Base-by-base conservation (phyloP, 2,329 filamentous ascomycete species). In the Scytalidium sp. region DNA sequence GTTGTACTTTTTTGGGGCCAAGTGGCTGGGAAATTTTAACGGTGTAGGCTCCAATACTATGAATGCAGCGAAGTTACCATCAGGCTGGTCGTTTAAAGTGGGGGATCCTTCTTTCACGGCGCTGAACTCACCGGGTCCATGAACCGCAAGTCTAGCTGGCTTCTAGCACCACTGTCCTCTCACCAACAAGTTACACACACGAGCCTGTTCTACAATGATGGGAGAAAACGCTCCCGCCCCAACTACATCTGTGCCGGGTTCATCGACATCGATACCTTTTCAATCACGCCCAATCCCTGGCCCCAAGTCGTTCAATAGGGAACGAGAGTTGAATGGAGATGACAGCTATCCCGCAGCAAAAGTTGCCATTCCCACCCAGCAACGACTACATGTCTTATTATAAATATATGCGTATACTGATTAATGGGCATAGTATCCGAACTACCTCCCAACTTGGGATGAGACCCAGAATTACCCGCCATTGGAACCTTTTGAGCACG, bases 371-470 rank as follows among this genome's bases (percentile, higher is more conserved):
- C 15, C 11, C 15, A 36, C 32, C 32, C 7, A 36, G 13, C 32
- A 36, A 36, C 11, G 11, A 15, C 25, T 29, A 7, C 13, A 8
- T 29, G 8, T 29, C 25, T 8, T 13, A 36, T n/a, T 36, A n/a
- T n/a, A 15, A 15, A 36, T 36, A 36, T n/a, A 36, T n/a, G 17
- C 5, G 17, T 7, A 27, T 27, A 27, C 7, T 27, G 25, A 27
- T 13, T 7, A 7, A 7, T 27, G 25, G n/a, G n/a, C n/a, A 29
- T 22, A 82, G 63, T 91, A 88, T 57, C 83, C 83, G 3, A 75
- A 90, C 62, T 92, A 92, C 64, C 78, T 90, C 9, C 86, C 87
- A 2, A 83, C 81, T 2, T 90, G 85, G 85, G 59, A 56, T 9
- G 5, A 5, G 5, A 78, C 86, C 60, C 75, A 82, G 55, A 76